Percentiles rank a stretch among this genome's conserved stretches.
phyloP scores from a whole-genome alignment of 306 rosid species.

The Trifolium pratense region DNA sequence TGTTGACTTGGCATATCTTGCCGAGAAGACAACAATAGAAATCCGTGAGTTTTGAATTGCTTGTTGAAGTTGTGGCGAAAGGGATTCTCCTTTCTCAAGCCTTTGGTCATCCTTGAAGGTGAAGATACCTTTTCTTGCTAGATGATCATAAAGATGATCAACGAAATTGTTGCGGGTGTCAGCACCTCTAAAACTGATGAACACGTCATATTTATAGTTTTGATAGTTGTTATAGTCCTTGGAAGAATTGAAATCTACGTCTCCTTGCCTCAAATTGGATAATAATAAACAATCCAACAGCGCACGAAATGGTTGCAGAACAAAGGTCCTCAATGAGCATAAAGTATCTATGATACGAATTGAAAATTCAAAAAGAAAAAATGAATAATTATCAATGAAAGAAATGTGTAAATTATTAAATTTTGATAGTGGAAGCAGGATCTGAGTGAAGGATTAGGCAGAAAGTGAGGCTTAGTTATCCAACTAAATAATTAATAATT shows the following conservation, averaged over 20 bases:
- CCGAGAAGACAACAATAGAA: background rate
- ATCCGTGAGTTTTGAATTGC: background rate
- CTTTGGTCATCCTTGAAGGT: slow-evolving; percentile 3
- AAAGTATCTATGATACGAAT: background rate
- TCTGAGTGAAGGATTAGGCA: too few relatives aligned
- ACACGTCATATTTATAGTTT: background rate
- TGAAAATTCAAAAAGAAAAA: background rate
- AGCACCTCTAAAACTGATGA: slow-evolving; percentile 3
- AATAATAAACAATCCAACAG: background rate
- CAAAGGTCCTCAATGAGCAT: background rate
- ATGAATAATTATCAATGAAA: background rate
- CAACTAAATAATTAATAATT: too few relatives aligned
- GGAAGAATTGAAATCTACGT: background rate
- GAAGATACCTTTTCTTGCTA: background rate
- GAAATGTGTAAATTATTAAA: background rate
- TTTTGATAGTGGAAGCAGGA: too few relatives aligned
- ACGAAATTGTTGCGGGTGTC: background rate
- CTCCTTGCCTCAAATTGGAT: background rate
- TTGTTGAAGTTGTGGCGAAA: background rate
- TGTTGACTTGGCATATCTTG: background rate
- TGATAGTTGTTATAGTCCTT: background rate
- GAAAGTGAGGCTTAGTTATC: too few relatives aligned
- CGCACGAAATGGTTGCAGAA: background rate
- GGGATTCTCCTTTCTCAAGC: background rate
- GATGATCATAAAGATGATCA: background rate